phyloP scores from a whole-genome alignment of 768 basidiomycete genomes.

The Boletus bicolor region DNA sequence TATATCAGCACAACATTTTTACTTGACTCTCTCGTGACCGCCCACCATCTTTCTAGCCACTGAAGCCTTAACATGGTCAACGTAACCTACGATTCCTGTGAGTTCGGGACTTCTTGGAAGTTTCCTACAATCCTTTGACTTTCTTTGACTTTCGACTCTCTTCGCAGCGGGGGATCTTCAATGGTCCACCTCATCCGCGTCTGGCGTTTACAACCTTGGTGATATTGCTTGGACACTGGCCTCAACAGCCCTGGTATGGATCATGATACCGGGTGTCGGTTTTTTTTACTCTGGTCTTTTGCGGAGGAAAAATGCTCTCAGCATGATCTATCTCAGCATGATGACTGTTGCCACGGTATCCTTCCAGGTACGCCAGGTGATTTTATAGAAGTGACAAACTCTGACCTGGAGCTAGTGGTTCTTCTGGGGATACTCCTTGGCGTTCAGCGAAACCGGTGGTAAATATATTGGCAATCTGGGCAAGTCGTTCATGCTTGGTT shows the following conservation, averaged over 20 bases:
- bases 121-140: not conserved
- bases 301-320: constrained; percentile 89
- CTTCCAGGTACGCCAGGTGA: constrained; percentile 73
- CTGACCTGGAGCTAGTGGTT: constrained; percentile 63
- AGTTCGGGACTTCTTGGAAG: constrained; percentile 2
- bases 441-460: constrained; percentile 77
- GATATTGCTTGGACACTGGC: constrained; percentile 70
- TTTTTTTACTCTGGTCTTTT: constrained; percentile 91
- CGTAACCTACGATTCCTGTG: constrained; percentile 41
- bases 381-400: constrained; percentile 3
- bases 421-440: constrained; percentile 94
- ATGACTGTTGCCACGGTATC: constrained; percentile 74
- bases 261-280: constrained; percentile 84
- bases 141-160: not conserved
- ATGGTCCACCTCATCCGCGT: constrained; percentile 20
- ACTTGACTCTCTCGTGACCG: not conserved
- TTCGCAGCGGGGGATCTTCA: constrained; percentile 39
- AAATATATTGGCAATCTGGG: constrained; percentile 85
- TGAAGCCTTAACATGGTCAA: constrained; percentile 38
- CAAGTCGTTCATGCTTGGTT: constrained; percentile 32
- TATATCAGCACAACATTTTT: constrained; percentile 18
- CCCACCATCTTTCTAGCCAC: constrained; percentile 1
- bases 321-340: constrained; percentile 82
- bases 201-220: constrained; percentile 52
- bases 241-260: constrained; percentile 77